A percentile compares a stretch with the other conserved stretches of the same genome.
phyloP scores from a whole-genome alignment of 2,329 filamentous ascomycete species.

The Colletotrichum sansevieriae region DNA sequence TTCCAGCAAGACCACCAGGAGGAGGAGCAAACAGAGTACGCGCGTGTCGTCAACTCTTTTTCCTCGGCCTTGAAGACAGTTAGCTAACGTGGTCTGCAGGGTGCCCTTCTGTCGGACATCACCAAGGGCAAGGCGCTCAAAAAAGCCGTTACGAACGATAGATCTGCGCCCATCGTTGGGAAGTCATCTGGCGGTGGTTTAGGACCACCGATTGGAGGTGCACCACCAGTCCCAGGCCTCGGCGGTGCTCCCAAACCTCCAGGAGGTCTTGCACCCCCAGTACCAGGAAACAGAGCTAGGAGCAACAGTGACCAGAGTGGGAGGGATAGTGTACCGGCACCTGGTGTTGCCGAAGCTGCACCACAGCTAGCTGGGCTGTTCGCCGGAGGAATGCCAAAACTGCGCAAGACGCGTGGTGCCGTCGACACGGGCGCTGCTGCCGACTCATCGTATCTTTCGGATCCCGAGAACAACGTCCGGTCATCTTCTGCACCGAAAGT shows the following conservation, averaged over 20 bases:
- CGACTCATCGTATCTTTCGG: conserved; percentile 82
- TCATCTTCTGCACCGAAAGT: conserved; percentile 66
- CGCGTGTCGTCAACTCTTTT: conserved; percentile 39
- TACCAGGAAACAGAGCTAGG: conserved; percentile 77
- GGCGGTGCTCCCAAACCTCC: conserved; percentile 62
- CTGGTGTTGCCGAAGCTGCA: conserved; percentile 66
- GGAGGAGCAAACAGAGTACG: conserved; percentile 72
- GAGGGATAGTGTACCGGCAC: conserved; percentile 54
- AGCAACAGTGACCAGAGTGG: conserved; percentile 85
- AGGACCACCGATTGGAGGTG: conserved; percentile 77
- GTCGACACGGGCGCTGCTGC: conserved; percentile 73
- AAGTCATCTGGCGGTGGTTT: conserved; percentile 66
- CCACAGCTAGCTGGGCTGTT: conserved; percentile 91
- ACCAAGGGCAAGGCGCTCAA: conserved; percentile 83
- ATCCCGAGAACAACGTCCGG: conserved; percentile 72
- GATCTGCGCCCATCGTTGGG: conserved; percentile 82
- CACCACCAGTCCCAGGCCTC: conserved; percentile 82
- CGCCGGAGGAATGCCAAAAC: conserved; percentile 93
- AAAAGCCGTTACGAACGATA: conserved; percentile 91
- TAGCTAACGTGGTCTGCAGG: conserved; percentile 63
- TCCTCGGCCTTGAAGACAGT: not conserved
- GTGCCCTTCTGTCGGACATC: conserved; percentile 90
- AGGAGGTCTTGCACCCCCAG: conserved; percentile 77
- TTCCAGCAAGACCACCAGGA: conserved; percentile 70
- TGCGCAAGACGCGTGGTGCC: conserved; percentile 87